phyloP scores from a whole-genome alignment of 192 early-diverging fungal genomes.

The Backusella mclennaniae region DNA sequence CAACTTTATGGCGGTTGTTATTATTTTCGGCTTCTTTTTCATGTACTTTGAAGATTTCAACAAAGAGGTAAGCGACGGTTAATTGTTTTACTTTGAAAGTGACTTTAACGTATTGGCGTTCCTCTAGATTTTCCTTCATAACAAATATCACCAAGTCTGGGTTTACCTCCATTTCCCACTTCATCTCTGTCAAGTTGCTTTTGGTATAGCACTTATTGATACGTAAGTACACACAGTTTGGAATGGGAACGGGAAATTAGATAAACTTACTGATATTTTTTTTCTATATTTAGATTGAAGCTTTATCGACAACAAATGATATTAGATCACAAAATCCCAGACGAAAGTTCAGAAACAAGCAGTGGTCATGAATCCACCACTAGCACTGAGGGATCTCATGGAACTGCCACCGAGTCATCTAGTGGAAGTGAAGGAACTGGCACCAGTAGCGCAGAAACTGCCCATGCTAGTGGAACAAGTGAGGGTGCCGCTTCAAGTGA shows the following conservation, averaged over 20 bases:
- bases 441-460: neutral
- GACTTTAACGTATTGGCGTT: neutral
- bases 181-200: constrained; percentile 43
- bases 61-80: constrained; percentile 31
- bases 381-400: neutral
- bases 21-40: constrained; percentile 52
- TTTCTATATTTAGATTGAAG: constrained; percentile 9
- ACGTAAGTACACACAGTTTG: constrained; percentile 15
- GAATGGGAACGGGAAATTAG: neutral
- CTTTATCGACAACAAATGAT: constrained; percentile 25
- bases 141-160: constrained; percentile 39
- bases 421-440: neutral
- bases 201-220: constrained; percentile 39
- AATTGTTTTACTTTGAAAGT: neutral
- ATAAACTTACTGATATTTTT: neutral
- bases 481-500: neutral
- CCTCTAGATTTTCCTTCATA: constrained; percentile 29
- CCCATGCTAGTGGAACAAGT: neutral
- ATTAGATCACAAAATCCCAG: neutral
- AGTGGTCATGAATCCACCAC: neutral
- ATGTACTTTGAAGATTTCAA: constrained; percentile 54
- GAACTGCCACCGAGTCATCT: neutral
- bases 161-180: constrained; percentile 47
- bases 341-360: neutral
- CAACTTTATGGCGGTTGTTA: constrained; percentile 46